Base-by-base conservation (phyloP, 305 asterid species). In the Petunia hybrid region DNA sequence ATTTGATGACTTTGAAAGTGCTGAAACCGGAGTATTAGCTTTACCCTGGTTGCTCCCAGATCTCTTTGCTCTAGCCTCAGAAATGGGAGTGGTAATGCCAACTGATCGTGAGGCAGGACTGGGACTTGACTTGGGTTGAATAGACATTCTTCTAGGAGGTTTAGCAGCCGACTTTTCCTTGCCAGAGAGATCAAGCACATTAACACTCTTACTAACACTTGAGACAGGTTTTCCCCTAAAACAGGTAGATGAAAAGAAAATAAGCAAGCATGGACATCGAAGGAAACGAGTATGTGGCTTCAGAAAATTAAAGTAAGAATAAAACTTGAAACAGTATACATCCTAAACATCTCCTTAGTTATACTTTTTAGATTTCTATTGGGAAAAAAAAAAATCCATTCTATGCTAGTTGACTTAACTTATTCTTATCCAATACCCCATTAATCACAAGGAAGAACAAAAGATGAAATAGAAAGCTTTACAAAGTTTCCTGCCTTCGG, bases 61-160 rank as follows among this genome's bases (percentile, higher is more conserved):
- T 84, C 91, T 85, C 87, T 75, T 92, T 56, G 90, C 71, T 84
- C 92, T 91, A 42, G 90, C 85, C 92, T 91, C 98, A 6, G 95
- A 92, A 85, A 91, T 89, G 3, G 97, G 99, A 73, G 99, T 90
- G 80, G 88, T 83, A 66, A 46, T 90, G 79, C 95, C 94, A 38
- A 82, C 63, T 53, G 92, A 60, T 80, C 88, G 91, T 10, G 91
- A 80, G 78, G 94, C 92, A 77, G 94, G 91, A 82, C 83, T 88
- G 10, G 88, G 85, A 83, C 86, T 86, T 41, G 98, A 81, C 89
- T 95, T 95, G 59, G 91, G 46, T 67, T 97, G 96, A 82, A 91
- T 91, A 39, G 99, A 95, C 85, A 92, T 88, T 67, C 99, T 87
- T 84, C 98, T 89, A 9, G 98, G 97, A 36, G 98, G 98, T 87